These are phyloP conservation scores for Populus deltoides DNA, from an alignment of 345 rosid genomes.

Conservation along the genomic window DNA sequence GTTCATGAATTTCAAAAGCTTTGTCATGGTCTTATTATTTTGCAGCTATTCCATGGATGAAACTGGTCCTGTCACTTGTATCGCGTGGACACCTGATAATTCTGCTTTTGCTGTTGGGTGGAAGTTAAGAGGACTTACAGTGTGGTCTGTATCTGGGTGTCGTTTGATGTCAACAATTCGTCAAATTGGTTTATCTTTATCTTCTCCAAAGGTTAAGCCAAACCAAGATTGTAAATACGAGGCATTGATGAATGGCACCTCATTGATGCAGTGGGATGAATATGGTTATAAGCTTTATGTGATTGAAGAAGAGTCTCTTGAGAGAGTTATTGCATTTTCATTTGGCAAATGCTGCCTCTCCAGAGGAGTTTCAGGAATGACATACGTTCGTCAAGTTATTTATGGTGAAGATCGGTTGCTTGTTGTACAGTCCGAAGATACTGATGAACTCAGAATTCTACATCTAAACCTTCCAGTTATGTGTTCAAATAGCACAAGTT, in stretches of 20 bases:
- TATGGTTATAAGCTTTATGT: slow-evolving; percentile 87
- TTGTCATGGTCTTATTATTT: slow-evolving; percentile 14
- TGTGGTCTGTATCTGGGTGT: slow-evolving; percentile 98
- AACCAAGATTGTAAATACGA: slow-evolving; percentile 78
- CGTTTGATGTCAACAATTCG: slow-evolving; percentile 97
- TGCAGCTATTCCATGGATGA: slow-evolving; percentile 86
- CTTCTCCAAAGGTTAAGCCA: slow-evolving; percentile 71
- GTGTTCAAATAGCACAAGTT: slow-evolving; percentile 22
- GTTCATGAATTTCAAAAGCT: slow-evolving; percentile 4
- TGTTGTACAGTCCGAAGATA: slow-evolving; percentile 94
- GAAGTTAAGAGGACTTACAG: slow-evolving; percentile 93
- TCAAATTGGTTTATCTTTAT: slow-evolving; percentile 80
- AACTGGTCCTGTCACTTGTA: slow-evolving; percentile 88
- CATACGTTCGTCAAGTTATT: slow-evolving; percentile 86
- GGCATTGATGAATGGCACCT: slow-evolving; percentile 84
- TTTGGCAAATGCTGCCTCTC: slow-evolving; percentile 94
- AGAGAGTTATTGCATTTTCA: slow-evolving; percentile 85
- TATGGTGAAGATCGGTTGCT: slow-evolving; percentile 96
- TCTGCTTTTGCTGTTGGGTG: slow-evolving; percentile 99
- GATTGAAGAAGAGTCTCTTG: slow-evolving; percentile 78
- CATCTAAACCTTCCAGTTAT: slow-evolving; percentile 93
- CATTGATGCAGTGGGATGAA: slow-evolving; percentile 95
- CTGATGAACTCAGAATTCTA: slow-evolving; percentile 80
- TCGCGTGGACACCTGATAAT: slow-evolving; percentile 97
- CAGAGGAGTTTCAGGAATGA: slow-evolving; percentile 92